phyloP scores from a whole-genome alignment of 257 asterid species.

The Solanum pinnatisectum region DNA sequence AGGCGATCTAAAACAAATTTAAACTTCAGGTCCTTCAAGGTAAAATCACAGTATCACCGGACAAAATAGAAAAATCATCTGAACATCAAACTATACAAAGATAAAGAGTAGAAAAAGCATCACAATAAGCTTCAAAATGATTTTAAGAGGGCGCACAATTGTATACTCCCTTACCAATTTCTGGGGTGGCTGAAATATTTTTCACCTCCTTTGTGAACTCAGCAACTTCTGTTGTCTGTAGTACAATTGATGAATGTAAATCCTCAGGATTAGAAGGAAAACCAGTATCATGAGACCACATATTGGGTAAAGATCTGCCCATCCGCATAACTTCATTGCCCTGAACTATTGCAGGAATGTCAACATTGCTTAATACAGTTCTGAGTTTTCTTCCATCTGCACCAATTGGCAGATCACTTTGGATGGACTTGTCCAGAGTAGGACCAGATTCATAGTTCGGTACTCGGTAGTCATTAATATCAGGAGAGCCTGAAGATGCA shows the following conservation, averaged over 20 bases:
- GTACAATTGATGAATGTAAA: slow-evolving; percentile 13
- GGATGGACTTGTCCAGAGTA: slow-evolving; percentile 24
- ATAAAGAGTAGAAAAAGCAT: not conserved
- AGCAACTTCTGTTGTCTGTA: slow-evolving; percentile 13
- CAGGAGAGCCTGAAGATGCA: slow-evolving; percentile 8
- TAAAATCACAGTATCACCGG: not conserved
- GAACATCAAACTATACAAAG: not conserved
- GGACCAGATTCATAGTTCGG: slow-evolving; percentile 13
- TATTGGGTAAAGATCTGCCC: slow-evolving; percentile 61
- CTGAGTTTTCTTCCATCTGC: slow-evolving; percentile 21
- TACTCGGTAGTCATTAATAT: slow-evolving; percentile 12
- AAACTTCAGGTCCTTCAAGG: not conserved
- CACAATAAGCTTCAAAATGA: not conserved
- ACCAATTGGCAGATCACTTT: slow-evolving; percentile 17
- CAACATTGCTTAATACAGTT: slow-evolving; percentile 33
- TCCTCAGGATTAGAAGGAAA: slow-evolving; percentile 4
- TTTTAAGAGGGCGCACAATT: not conserved
- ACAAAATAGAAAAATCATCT: not conserved
- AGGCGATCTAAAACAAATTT: not conserved
- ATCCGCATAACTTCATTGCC: slow-evolving; percentile 21
- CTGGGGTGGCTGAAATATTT: slow-evolving; percentile 19
- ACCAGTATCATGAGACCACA: slow-evolving; percentile 21
- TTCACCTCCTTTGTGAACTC: slow-evolving; percentile 13
- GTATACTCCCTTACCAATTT: slow-evolving; percentile 27
- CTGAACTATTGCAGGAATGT: slow-evolving; percentile 27